These are phyloP conservation scores for Arthrinium puccinioides DNA, from an alignment of 2,329 filamentous ascomycete species.

Conservation along the genomic window DNA sequence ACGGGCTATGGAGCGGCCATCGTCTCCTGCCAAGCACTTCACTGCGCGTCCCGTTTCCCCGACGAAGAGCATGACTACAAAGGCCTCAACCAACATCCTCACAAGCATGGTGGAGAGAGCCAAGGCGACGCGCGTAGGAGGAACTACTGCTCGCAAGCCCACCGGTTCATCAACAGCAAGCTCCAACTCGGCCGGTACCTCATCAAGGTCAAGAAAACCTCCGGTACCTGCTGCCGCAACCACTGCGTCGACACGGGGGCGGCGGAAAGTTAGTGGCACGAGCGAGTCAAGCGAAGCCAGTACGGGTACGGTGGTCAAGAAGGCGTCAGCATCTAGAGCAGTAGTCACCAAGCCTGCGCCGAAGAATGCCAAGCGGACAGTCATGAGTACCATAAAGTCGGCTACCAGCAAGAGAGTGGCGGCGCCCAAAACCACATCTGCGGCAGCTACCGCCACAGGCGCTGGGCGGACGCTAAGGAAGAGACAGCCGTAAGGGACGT, in stretches of 20 bases:
- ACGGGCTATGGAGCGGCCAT: slow-evolving; percentile 34
- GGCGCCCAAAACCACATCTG: slow-evolving; percentile 29
- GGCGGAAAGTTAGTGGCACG: slow-evolving; percentile 47
- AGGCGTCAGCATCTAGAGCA: slow-evolving; percentile 31
- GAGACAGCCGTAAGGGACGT: no score
- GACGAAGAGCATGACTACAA: slow-evolving; percentile 43
- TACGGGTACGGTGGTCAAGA: slow-evolving; percentile 57
- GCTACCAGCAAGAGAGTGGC: slow-evolving; percentile 42
- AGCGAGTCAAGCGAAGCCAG: slow-evolving; percentile 60
- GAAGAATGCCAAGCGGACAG: slow-evolving; percentile 37
- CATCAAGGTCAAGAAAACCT: slow-evolving; percentile 25
- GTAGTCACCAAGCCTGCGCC: slow-evolving; percentile 28
- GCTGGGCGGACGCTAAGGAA: slow-evolving; percentile 44
- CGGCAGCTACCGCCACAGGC: slow-evolving; percentile 32
- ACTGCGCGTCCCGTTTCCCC: slow-evolving; percentile 55
- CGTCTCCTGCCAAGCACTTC: slow-evolving; percentile 49
- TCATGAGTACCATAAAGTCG: slow-evolving; percentile 45
- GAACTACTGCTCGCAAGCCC: slow-evolving; percentile 37
- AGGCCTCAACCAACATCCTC: slow-evolving; percentile 33
- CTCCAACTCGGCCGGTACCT: slow-evolving; percentile 22
- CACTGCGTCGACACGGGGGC: slow-evolving; percentile 37
- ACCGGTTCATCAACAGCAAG: slow-evolving; percentile 36
- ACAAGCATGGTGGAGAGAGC: slow-evolving; percentile 55
- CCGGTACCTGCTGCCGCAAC: slow-evolving; percentile 29
- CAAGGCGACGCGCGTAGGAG: slow-evolving; percentile 40